A percentile compares a stretch with the other conserved stretches of the same genome.
These are phyloP conservation scores for Leucogyrophana mollusca DNA, from an alignment of 768 basidiomycete species.

Conservation along the genomic window DNA sequence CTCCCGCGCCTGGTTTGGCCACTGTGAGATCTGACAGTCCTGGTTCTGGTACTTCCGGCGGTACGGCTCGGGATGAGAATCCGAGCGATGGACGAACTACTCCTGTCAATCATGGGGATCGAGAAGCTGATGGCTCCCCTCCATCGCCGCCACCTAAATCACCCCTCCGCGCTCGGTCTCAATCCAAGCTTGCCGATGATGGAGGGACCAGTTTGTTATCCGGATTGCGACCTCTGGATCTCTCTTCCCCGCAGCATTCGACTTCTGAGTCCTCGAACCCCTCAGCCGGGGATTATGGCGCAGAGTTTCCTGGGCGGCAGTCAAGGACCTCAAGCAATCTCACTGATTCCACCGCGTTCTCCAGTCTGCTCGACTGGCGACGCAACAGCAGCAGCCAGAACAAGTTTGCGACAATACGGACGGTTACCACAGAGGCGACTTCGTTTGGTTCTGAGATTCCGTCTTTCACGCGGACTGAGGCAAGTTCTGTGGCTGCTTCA, in stretches of 20 bases:
- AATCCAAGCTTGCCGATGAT: slow-evolving; percentile 13
- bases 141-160: slow-evolving; percentile 47
- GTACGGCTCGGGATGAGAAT: slow-evolving; percentile 29
- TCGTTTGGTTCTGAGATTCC: slow-evolving; percentile 59
- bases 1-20: slow-evolving; percentile 46
- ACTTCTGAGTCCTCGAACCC: slow-evolving; percentile 37
- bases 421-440: slow-evolving; percentile 80
- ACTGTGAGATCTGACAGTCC: slow-evolving; percentile 58
- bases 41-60: slow-evolving; percentile 39
- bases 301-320: slow-evolving; percentile 46
- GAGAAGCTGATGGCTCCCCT: slow-evolving; percentile 38
- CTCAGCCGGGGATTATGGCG: slow-evolving; percentile 29
- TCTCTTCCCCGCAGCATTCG: slow-evolving; percentile 32
- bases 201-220: slow-evolving; percentile 9
- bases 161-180: slow-evolving; percentile 45
- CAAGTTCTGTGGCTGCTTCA: slow-evolving; percentile 52
- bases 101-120: slow-evolving; percentile 16
- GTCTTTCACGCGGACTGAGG: slow-evolving; percentile 66
- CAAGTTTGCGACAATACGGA: slow-evolving; percentile 77
- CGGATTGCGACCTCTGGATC: slow-evolving; percentile 21
- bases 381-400: slow-evolving; percentile 45
- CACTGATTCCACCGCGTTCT: slow-evolving; percentile 55
- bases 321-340: slow-evolving; percentile 62
- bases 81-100: slow-evolving; percentile 10
- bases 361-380: slow-evolving; percentile 60